Evolutionary conservation across 2,329 filamentous ascomycete species (phyloP), one percentile per base, ranked within the genome.

Genomic region (Eurotiales sp.): DNA sequence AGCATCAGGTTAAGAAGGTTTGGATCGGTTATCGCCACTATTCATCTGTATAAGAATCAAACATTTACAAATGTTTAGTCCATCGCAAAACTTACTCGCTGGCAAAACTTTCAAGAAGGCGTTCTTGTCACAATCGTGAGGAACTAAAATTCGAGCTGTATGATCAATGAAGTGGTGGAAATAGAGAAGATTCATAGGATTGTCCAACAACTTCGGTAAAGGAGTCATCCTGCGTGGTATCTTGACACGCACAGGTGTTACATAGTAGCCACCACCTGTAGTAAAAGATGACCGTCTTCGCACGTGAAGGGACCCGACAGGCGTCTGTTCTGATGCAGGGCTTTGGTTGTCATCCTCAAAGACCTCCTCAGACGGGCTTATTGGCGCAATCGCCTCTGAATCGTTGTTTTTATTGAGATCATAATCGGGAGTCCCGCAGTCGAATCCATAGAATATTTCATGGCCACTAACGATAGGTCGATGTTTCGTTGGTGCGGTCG

Each of bases 161-260:
- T 93, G 86, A 59, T 91, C 88, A 53, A 93, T 75, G 62, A 93
- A 85, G 60, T 85, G 82, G 63, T 86, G 82, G 57, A 86, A 86
- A 60, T 86, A 86, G 58, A 93, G 77, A 55, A 93, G 68, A 61
- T 93, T 92, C 81, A 92, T 92, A 1, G 83, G 86, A 59, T 89
- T 91, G 32, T 86, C 80, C 39, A 80, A 69, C 25, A 90, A 72
- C 8, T 79, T 71, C 3, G 83, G 83, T 19, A 86, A 64, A 2
- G 77, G 77, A 51, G 77, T 81, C 27, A 85, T 65, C 46, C 75
- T 75, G 55, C 78, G 78, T 2, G 80, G 76, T 21, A 84, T 82
- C 53, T 77, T 78, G 56, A 91, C 84, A 1, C 79, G 72, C 0
- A 90, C 84, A 0, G 85, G 84, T 30, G 80, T 80, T 11, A 78